A percentile compares a stretch with the other conserved stretches of the same genome.
Evolutionary conservation across 163 green algal species (phyloP).

Genomic region (Volvox carteri): DNA sequence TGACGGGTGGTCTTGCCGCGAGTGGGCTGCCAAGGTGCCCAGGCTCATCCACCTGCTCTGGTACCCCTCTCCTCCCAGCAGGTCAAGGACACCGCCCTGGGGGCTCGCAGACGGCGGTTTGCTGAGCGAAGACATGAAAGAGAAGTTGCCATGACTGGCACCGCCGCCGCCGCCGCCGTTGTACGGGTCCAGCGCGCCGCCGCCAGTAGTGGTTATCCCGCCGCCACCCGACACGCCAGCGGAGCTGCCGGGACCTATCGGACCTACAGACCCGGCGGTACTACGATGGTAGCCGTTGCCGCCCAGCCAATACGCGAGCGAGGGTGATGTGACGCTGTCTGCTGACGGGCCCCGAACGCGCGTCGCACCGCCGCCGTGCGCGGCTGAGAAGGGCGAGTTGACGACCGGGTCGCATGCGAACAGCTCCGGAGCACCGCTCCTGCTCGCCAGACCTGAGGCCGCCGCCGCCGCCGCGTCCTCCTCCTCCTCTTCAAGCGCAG

Average conservation of each 20-base stretch:
- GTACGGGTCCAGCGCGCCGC: slow-evolving; percentile 1
- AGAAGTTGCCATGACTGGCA: slow-evolving; percentile 14
- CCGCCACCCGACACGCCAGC: too few relatives aligned
- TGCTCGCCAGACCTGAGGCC: too few relatives aligned
- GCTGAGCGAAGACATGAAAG: slow-evolving; percentile 29
- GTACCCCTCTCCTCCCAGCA: not conserved
- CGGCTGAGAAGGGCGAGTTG: slow-evolving; percentile 9
- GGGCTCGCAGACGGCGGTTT: not conserved
- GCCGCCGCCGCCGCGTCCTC: not conserved
- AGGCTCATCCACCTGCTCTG: slow-evolving; percentile 24
- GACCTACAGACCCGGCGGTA: not conserved
- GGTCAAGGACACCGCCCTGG: too few relatives aligned
- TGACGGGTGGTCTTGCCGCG: too few relatives aligned
- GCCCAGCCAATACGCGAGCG: slow-evolving; percentile 22
- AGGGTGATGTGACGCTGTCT: not conserved
- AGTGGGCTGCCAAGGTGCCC: not conserved
- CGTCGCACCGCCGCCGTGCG: not conserved
- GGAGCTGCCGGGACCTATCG: too few relatives aligned
- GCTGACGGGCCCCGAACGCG: too few relatives aligned
- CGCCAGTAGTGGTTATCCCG: too few relatives aligned
- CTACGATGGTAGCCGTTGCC: slow-evolving; percentile 32
- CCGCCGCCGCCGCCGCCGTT: not conserved
- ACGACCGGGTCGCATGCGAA: not conserved
- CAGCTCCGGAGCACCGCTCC: not conserved
- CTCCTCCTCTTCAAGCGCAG: slow-evolving; percentile 10